These are phyloP conservation scores for Triangularia setosa DNA, from an alignment of 2,329 filamentous ascomycete genomes.

Conservation along the genomic window DNA sequence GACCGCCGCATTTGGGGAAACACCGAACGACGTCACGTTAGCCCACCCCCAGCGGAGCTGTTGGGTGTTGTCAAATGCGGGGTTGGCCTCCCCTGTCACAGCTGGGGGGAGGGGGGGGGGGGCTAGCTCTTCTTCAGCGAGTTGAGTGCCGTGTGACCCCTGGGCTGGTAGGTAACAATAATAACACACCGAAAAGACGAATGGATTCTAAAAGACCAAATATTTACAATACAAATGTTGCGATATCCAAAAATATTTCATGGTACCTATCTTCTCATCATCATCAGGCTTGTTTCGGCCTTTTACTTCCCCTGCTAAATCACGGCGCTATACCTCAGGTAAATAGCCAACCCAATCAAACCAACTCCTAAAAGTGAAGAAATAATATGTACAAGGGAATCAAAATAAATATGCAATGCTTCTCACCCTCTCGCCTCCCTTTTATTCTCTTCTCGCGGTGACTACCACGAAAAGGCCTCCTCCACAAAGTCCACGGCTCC, in stretches of 20 bases:
- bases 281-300: neutral
- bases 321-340: neutral
- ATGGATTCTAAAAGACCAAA: neutral
- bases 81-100: neutral
- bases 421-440: neutral
- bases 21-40: neutral
- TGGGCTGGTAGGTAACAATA: neutral
- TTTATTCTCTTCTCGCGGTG: neutral
- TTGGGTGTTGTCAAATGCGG: neutral
- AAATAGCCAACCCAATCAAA: neutral
- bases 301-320: neutral
- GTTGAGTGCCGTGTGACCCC: neutral
- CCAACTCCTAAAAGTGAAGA: neutral
- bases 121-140: neutral
- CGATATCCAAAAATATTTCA: neutral
- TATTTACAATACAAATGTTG: neutral
- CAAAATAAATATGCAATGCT: conserved; percentile 2
- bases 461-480: conserved; percentile 66
- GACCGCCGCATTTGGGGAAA: neutral
- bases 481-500: conserved; percentile 74
- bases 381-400: conserved; percentile 8
- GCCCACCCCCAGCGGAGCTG: neutral
- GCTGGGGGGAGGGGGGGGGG: too few relatives aligned
- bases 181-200: neutral
- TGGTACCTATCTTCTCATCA: neutral